Evolutionary conservation across 1,139 yeast genomes (phyloP).

Genomic region (Suhomyces wounanorum): DNA sequence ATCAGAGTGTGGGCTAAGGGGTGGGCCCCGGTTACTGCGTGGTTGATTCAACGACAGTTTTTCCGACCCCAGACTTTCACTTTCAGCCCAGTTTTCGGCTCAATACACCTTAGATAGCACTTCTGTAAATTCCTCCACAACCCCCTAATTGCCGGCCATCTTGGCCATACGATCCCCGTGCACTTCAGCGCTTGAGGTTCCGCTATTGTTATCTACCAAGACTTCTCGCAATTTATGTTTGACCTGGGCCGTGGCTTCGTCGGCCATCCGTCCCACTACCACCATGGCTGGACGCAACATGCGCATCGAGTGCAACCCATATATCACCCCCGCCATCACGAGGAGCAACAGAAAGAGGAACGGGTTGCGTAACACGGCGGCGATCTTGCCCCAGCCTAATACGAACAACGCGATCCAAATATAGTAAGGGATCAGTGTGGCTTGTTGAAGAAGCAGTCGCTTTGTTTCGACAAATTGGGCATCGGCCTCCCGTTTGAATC

Average conservation of each 20-base stretch:
- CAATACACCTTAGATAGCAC: too few species aligned
- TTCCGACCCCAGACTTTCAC: neutral
- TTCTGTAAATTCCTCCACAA: neutral
- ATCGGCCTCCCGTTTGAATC: slow-evolving; percentile 77
- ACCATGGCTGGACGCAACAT: slow-evolving; percentile 74
- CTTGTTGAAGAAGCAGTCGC: slow-evolving; percentile 67
- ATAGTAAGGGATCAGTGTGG: slow-evolving; percentile 81
- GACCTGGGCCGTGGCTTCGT: slow-evolving; percentile 56
- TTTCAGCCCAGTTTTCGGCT: neutral
- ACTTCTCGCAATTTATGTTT: slow-evolving; percentile 61
- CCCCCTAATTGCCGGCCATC: neutral
- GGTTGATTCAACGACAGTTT: neutral
- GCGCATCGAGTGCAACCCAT: slow-evolving; percentile 68
- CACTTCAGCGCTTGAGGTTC: neutral
- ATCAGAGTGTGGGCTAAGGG: neutral
- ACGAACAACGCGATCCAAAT: slow-evolving; percentile 70
- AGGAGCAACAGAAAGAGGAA: slow-evolving; percentile 61
- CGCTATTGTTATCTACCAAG: slow-evolving; percentile 37
- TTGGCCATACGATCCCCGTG: slow-evolving; percentile 8
- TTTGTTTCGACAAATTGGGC: slow-evolving; percentile 83
- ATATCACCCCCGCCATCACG: slow-evolving; percentile 58
- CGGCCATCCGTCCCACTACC: slow-evolving; percentile 58
- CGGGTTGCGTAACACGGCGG: slow-evolving; percentile 87
- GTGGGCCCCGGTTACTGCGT: neutral
- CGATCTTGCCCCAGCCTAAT: slow-evolving; percentile 94